Conservation (phyloP, 441 rosid genomes). For the Kokia cookei region DNA sequence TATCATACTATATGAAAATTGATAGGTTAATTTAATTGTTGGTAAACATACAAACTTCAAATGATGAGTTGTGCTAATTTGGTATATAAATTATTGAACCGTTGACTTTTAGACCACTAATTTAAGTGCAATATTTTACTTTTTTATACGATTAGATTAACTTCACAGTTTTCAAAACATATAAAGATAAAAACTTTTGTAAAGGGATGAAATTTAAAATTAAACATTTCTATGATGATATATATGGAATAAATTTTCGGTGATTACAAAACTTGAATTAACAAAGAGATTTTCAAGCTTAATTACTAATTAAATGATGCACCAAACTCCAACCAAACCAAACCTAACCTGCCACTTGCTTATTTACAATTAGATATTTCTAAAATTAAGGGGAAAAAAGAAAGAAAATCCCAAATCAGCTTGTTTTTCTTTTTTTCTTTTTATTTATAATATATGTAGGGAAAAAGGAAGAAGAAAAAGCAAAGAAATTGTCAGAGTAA, state of each 20-base stretch:
- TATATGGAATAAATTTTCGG: neutral
- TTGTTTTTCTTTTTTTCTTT: neutral
- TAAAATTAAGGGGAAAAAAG: constrained; percentile 1
- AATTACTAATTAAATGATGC: constrained; percentile 1
- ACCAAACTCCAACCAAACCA: neutral
- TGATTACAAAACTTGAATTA: constrained; percentile 9
- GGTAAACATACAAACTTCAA: too few relatives aligned
- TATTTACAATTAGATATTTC: neutral
- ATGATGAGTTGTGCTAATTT: too few relatives aligned
- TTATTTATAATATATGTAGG: neutral
- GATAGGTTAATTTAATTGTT: too few relatives aligned
- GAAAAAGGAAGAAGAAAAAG: constrained; percentile 7
- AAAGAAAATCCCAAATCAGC: neutral
- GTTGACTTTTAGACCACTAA: too few relatives aligned
- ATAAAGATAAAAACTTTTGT: too few relatives aligned
- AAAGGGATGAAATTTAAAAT: too few relatives aligned
- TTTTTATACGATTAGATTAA: too few relatives aligned
- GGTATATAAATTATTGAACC: too few relatives aligned
- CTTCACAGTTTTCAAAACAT: too few relatives aligned
- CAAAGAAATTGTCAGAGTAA: constrained; percentile 29
- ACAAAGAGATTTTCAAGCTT: constrained; percentile 10
- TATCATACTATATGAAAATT: too few relatives aligned
- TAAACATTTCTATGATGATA: neutral
- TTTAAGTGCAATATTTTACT: too few relatives aligned
- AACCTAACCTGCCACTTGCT: neutral